Evolutionary conservation across 2,329 filamentous ascomycete genomes (phyloP).

Genomic region (Paracoccidioides brasiliensis): DNA sequence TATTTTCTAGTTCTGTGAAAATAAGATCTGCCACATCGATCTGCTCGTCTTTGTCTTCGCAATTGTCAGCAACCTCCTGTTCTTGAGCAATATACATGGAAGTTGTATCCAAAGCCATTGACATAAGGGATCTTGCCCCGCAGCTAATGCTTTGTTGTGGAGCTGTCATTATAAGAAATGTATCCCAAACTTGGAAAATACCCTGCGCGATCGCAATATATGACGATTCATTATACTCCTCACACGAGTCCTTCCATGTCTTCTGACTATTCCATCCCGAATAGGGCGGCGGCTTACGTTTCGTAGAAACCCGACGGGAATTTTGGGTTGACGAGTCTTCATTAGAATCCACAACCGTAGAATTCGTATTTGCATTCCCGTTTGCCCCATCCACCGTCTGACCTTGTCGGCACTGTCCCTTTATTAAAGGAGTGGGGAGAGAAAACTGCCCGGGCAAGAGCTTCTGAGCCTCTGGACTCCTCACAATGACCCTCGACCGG

Average conservation of each 20-base stretch:
- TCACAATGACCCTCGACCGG: constrained; percentile 18
- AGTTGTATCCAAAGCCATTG: constrained; percentile 23
- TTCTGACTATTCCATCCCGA: not conserved
- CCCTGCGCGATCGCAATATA: constrained; percentile 25
- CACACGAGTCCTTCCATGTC: constrained; percentile 23
- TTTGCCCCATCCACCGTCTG: constrained; percentile 15
- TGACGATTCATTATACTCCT: constrained; percentile 12
- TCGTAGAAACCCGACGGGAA: constrained; percentile 3
- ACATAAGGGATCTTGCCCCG: constrained; percentile 26
- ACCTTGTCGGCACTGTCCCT: constrained; percentile 19
- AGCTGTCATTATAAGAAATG: constrained; percentile 25
- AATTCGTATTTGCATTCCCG: not conserved
- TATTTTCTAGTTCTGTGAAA: constrained; percentile 29
- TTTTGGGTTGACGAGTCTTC: not conserved
- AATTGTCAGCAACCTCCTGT: constrained; percentile 22
- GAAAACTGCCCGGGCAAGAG: constrained; percentile 30
- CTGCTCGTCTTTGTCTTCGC: constrained; percentile 20
- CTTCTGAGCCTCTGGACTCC: constrained; percentile 24
- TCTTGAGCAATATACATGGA: constrained; percentile 28
- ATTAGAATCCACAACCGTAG: not conserved
- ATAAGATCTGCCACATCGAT: constrained; percentile 30
- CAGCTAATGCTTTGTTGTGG: constrained; percentile 5
- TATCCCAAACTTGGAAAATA: constrained; percentile 24
- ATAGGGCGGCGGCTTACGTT: constrained; percentile 5
- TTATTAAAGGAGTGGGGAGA: constrained; percentile 30